phyloP scores from a whole-genome alignment of 768 basidiomycete species.

The Phylloporus rhodoxanthus region DNA sequence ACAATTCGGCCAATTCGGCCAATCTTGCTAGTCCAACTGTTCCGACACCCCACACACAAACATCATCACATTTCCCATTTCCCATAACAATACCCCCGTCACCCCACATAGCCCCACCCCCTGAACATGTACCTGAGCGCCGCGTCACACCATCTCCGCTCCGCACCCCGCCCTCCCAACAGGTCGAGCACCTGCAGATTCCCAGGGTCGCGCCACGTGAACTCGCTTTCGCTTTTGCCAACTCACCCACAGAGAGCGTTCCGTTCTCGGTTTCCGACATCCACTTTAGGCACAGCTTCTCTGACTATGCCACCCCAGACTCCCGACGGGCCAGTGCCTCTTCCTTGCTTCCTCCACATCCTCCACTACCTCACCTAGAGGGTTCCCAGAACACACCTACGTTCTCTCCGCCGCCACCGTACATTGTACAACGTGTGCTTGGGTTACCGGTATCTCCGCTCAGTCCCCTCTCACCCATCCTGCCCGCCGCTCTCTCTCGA shows the following conservation, averaged over 20 bases:
- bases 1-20: slow-evolving; percentile 19
- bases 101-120: slow-evolving; percentile 25
- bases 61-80: slow-evolving; percentile 37
- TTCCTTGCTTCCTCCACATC: slow-evolving; percentile 39
- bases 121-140: slow-evolving; percentile 13
- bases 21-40: slow-evolving; percentile 13
- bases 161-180: slow-evolving; percentile 2
- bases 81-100: slow-evolving; percentile 43
- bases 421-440: slow-evolving; percentile 31
- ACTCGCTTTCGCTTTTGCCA: slow-evolving; percentile 25
- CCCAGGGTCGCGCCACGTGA: slow-evolving; percentile 22
- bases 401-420: slow-evolving; percentile 22
- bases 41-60: slow-evolving; percentile 20
- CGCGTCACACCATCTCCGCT: slow-evolving; percentile 17
- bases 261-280: slow-evolving; percentile 52
- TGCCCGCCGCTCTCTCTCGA: neutral
- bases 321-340: slow-evolving; percentile 30
- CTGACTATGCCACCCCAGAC: slow-evolving; percentile 27
- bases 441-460: slow-evolving; percentile 25
- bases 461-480: slow-evolving; percentile 3
- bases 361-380: slow-evolving; percentile 32
- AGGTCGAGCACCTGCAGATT: slow-evolving; percentile 26
- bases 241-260: slow-evolving; percentile 53
- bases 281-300: slow-evolving; percentile 40
- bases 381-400: slow-evolving; percentile 15